Base-by-base conservation (phyloP, 805 yeast species). In the Kazachstania bromeliacearum region DNA sequence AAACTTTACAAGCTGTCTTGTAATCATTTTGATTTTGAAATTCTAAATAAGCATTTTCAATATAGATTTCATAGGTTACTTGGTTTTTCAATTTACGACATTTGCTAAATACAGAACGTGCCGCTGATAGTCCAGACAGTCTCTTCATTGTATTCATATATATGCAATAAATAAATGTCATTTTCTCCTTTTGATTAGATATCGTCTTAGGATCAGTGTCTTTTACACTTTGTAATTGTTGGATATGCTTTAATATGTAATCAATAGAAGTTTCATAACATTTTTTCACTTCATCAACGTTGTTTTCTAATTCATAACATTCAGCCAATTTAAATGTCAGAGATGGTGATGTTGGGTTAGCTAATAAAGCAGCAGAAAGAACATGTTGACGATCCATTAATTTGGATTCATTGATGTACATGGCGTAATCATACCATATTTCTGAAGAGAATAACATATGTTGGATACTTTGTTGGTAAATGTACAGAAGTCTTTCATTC, bases 31-130 rank as follows among this genome's bases (percentile, higher is more conserved):
- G 68, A 46, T 74, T 75, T 45, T 66, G 66, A 47, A 72, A 77
- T 53, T 89, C 98, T 64, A 87, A 67, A 53, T 75, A 64, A 0
- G 96, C 95, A 50, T 82, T 80, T 40, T 84, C 89, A 15, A 79
- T 77, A 58, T 72, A 89, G 15, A 89, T 71, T 47, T 85, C 85
- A 63, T 77, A 76, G 0, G 94, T 79, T 28, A 81, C 60, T 8
- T 65, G 61, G 17, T 45, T 51, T 41, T 62, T 67, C 45, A 74
- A 70, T 51, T 77, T 75, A 47, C 95, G 73, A 7, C 82, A 80
- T 45, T 68, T 71, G 37, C 81, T 70, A 54, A 87, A 85, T 2
- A 84, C 66, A 17, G 65, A 54, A 42, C 97, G 71, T 2, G 94
- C 87, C 25, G 79, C 85, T 34, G 74, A 73, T 22, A 79, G 64